Base-by-base conservation (phyloP, 2,329 filamentous ascomycete species). In the Aphanocladium album region DNA sequence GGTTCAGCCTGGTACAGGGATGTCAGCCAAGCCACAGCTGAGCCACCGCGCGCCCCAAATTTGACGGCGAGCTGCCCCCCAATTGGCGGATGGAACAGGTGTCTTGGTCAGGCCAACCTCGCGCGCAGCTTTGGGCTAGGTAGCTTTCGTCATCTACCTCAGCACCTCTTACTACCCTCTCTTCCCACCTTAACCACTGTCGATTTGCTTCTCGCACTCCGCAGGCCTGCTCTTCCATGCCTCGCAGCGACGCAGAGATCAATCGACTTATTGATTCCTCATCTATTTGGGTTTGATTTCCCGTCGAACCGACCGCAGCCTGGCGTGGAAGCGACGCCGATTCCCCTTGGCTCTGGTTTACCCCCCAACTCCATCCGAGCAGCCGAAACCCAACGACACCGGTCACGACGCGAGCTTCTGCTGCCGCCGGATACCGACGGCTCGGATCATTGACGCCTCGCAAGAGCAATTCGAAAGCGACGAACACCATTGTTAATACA, bases 131-230 rank as follows among this genome's bases (percentile, higher is more conserved):
- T 33, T 9, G 53, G 43, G 41, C 37, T 37, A 58, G 43, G 23
- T 37, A 61, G 45, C 45, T 30, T 61, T 61, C 60, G 60, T 61
- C 60, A 61, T 61, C 60, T 41, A 43, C 46, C 19, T 58, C 7
- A 8, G 4, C 33, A 39, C 46, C 21, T 17, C 35, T 50, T 43
- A 23, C 43, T 46, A 23, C 56, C 33, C 37, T 61, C 53, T 21
- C 47, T 41, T 37, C 37, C 30, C 51, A 51, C 14, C 54, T 33
- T 23, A 35, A 49, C 51, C 19, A 5, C 37, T 43, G 35, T 49
- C 27, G 43, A 41, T 33, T 56, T 43, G 37, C 35, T 46, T 30
- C 46, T 50, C 37, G 23, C 45, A 23, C 45, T 23, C 35, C 19
- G 52, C 41, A 23, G 52, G 52, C 43, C 23, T 46, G 30, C n/a